A percentile compares a stretch with the other conserved stretches of the same genome.
Conservation (phyloP, 2,329 filamentous ascomycete species). For the Penicillium sp. region DNA sequence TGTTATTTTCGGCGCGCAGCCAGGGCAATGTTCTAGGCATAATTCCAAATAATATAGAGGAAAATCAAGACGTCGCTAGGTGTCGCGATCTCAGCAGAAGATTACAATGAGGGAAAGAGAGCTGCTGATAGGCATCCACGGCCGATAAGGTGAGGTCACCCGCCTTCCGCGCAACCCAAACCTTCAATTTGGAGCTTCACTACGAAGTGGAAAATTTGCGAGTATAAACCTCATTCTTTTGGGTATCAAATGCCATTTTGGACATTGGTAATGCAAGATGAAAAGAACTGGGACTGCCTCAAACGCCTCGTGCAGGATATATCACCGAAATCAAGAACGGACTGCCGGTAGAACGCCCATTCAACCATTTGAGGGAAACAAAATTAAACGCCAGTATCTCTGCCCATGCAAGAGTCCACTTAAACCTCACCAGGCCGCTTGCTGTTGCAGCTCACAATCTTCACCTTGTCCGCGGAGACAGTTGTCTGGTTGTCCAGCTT, state of each 20-base stretch:
- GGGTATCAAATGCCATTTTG: slow-evolving; percentile 22
- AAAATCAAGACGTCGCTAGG: neutral
- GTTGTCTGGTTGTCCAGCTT: slow-evolving; percentile 83
- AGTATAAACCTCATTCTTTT: slow-evolving; percentile 9
- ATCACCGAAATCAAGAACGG: slow-evolving; percentile 9
- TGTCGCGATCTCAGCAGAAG: neutral
- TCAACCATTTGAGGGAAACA: slow-evolving; percentile 8
- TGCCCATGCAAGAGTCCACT: neutral
- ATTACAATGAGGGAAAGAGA: neutral
- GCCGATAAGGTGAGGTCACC: slow-evolving; percentile 27
- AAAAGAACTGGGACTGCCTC: slow-evolving; percentile 3
- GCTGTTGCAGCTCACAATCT: slow-evolving; percentile 97
- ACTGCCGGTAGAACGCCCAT: slow-evolving; percentile 18
- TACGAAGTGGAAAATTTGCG: neutral
- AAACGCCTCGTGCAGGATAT: slow-evolving; percentile 10
- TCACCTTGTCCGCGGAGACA: slow-evolving; percentile 85
- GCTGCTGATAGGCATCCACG: slow-evolving; percentile 12
- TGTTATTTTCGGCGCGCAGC: slow-evolving; percentile 15
- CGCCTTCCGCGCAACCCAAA: neutral
- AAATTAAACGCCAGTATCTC: slow-evolving; percentile 16
- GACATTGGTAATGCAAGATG: slow-evolving; percentile 14
- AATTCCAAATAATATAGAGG: neutral
- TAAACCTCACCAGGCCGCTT: slow-evolving; percentile 67
- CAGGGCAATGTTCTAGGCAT: slow-evolving; percentile 32
- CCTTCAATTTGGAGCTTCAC: neutral